Conservation (phyloP, 2,329 filamentous ascomycete species). For the Penicillium sp. region DNA sequence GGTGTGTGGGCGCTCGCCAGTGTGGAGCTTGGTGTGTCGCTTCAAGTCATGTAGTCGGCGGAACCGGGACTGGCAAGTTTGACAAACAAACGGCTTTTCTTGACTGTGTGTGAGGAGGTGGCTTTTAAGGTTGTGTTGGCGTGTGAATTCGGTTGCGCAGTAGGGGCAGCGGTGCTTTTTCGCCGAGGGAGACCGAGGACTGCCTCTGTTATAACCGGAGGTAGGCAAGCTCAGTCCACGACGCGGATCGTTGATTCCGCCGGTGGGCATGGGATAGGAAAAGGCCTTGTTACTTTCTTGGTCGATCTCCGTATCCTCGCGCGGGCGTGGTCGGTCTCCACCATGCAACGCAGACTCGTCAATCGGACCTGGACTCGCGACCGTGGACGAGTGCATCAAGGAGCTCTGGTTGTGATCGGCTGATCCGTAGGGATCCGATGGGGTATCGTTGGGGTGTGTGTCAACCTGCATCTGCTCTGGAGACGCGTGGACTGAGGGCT, state of each 20-base stretch:
- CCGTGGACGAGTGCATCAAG: conserved; percentile 52
- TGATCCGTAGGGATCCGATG: conserved; percentile 50
- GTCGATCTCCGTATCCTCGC: conserved; percentile 40
- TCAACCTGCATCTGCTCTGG: conserved; percentile 50
- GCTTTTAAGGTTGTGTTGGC: conserved; percentile 96
- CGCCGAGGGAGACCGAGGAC: conserved; percentile 69
- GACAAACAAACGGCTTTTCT: conserved; percentile 94
- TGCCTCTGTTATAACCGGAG: conserved; percentile 57
- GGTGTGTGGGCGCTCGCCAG: conserved; percentile 90
- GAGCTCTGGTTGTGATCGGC: conserved; percentile 54
- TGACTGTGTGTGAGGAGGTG: conserved; percentile 97
- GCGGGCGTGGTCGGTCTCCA: conserved; percentile 43
- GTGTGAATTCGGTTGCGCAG: conserved; percentile 93
- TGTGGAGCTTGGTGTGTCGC: conserved; percentile 93
- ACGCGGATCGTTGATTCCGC: conserved; percentile 52
- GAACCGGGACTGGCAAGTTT: conserved; percentile 91
- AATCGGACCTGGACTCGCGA: conserved; percentile 51
- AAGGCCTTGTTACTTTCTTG: conserved; percentile 58
- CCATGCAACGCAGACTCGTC: conserved; percentile 47
- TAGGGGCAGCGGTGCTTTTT: conserved; percentile 98
- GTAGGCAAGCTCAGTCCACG: conserved; percentile 62
- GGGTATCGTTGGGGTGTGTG: conserved; percentile 52
- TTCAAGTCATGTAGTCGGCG: conserved; percentile 92
- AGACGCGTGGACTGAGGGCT: conserved; percentile 50
- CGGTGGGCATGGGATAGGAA: conserved; percentile 64